Evolutionary conservation across 352 stramenopile species (phyloP).

Genomic region (Pythium angustatum): DNA sequence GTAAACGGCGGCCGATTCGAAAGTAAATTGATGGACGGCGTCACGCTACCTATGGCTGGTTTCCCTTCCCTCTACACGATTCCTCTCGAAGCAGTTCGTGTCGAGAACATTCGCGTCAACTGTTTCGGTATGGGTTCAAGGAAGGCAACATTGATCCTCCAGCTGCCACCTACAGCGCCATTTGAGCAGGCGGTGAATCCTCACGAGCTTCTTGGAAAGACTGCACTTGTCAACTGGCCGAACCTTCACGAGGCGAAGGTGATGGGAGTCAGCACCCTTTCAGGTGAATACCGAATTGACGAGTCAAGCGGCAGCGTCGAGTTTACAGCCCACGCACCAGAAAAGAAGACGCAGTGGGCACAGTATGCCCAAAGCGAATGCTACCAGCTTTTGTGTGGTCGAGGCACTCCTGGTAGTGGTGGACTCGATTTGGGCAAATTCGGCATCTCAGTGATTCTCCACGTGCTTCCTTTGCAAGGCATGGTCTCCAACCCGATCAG

Average conservation of each 20-base stretch:
- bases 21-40: conserved; percentile 70
- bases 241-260: conserved; percentile 97
- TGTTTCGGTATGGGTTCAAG: conserved; percentile 92
- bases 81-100: conserved; percentile 48
- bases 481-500: conserved; percentile 95
- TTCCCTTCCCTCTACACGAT: conserved; percentile 80
- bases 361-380: conserved; percentile 70
- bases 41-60: conserved; percentile 69
- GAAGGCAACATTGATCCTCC: conserved; percentile 77
- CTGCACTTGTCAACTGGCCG: conserved; percentile 97
- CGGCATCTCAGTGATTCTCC: conserved; percentile 63
- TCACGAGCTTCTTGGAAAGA: conserved; percentile 56
- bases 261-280: conserved; percentile 67
- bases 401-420: conserved; percentile 83
- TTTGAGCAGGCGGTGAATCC: conserved; percentile 28
- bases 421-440: conserved; percentile 92
- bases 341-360: conserved; percentile 67
- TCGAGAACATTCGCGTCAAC: conserved; percentile 88
- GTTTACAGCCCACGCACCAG: conserved; percentile 45
- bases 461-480: conserved; percentile 88
- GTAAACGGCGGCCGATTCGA: conserved; percentile 59
- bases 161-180: conserved; percentile 38
- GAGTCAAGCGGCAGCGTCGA: conserved; percentile 27
- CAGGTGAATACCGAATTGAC: conserved; percentile 61
- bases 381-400: conserved; percentile 69